Conservation (phyloP, 768 basidiomycete species). For the Lentinula aciculospora region DNA sequence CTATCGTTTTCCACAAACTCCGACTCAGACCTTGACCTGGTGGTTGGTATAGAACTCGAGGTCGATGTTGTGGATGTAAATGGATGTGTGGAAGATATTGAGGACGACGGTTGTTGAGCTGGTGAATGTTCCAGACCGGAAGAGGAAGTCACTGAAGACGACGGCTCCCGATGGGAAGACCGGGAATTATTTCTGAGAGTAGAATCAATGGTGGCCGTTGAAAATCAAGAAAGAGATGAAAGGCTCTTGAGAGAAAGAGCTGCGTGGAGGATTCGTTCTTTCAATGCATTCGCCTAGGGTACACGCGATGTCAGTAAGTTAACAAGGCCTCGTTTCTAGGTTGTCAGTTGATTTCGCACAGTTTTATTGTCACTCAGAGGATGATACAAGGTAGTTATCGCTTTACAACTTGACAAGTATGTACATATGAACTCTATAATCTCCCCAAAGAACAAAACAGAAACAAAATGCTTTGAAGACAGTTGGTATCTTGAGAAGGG, state of each 20-base stretch:
- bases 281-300: slow-evolving; percentile 6
- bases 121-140: slow-evolving; percentile 37
- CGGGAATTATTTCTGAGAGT: slow-evolving; percentile 49
- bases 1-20: slow-evolving; percentile 13
- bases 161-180: slow-evolving; percentile 42
- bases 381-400: background rate
- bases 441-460: too few species aligned
- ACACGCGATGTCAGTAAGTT: background rate
- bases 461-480: too few species aligned
- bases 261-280: background rate
- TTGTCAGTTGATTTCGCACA: background rate
- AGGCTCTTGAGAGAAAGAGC: background rate
- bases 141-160: slow-evolving; percentile 31
- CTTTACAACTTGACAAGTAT: too few species aligned
- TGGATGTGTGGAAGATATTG: slow-evolving; percentile 21
- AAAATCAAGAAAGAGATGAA: slow-evolving; percentile 8
- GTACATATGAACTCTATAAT: background rate
- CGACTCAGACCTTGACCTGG: slow-evolving; percentile 43
- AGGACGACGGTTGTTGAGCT: slow-evolving; percentile 17
- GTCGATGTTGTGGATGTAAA: slow-evolving; percentile 19
- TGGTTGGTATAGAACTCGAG: slow-evolving; percentile 55
- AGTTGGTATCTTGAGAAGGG: too few species aligned
- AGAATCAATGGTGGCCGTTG: slow-evolving; percentile 58
- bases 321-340: background rate
- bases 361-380: background rate